phyloP scores from a whole-genome alignment of 352 stramenopile genomes.

The Pythium oligandrum region DNA sequence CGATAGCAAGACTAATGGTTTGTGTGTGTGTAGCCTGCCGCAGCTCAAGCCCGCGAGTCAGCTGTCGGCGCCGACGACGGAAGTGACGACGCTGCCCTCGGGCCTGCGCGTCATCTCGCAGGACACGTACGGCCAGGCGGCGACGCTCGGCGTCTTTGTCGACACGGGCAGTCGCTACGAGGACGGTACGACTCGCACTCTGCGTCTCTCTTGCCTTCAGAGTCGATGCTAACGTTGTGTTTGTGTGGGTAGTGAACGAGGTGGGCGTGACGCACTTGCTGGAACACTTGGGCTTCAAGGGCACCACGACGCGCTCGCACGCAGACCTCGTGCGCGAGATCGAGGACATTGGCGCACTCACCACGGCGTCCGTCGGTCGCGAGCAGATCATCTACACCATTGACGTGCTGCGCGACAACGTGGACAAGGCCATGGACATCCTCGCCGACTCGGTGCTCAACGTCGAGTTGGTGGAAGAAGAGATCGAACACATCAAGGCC shows the following conservation, averaged over 20 bases:
- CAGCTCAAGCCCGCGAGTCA: slow-evolving; percentile 83
- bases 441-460: slow-evolving; percentile 87
- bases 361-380: slow-evolving; percentile 86
- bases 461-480: slow-evolving; percentile 69
- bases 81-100: slow-evolving; percentile 91
- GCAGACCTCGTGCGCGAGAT: slow-evolving; percentile 87
- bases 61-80: slow-evolving; percentile 82
- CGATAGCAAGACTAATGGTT: neutral
- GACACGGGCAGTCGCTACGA: slow-evolving; percentile 89
- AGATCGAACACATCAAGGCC: slow-evolving; percentile 90
- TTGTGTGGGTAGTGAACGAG: slow-evolving; percentile 31
- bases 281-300: slow-evolving; percentile 95
- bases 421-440: slow-evolving; percentile 87
- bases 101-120: slow-evolving; percentile 95
- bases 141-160: slow-evolving; percentile 92
- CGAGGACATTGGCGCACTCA: slow-evolving; percentile 91
- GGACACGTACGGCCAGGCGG: slow-evolving; percentile 95
- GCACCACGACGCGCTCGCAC: slow-evolving; percentile 78
- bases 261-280: slow-evolving; percentile 92
- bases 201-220: slow-evolving; percentile 9
- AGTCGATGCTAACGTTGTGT: neutral
- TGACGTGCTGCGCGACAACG: slow-evolving; percentile 94
- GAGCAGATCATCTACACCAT: slow-evolving; percentile 98
- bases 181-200: slow-evolving; percentile 16
- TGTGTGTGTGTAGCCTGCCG: slow-evolving; percentile 38